phyloP scores from a whole-genome alignment of 768 basidiomycete genomes.

The Termitomyces sp. region DNA sequence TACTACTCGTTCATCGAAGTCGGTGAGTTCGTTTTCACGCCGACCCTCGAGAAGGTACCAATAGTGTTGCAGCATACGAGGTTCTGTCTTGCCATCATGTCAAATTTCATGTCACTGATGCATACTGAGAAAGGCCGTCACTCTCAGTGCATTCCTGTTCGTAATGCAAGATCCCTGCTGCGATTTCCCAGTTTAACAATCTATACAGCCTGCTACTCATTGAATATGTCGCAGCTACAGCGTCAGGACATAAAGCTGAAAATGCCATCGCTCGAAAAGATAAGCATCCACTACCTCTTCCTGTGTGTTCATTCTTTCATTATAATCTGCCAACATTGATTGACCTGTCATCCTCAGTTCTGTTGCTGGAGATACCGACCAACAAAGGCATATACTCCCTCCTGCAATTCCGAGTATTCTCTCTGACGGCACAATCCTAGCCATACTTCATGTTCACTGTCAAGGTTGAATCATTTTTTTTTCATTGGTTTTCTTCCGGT shows the following conservation, averaged over 20 bases:
- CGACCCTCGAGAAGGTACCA: neutral
- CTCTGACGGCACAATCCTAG: conserved; percentile 28
- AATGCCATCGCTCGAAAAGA: conserved; percentile 77
- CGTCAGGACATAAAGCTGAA: conserved; percentile 56
- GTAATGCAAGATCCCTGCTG: conserved; percentile 21
- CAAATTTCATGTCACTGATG: neutral
- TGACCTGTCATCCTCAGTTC: conserved; percentile 42
- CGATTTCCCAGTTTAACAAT: neutral
- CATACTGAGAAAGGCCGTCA: conserved; percentile 56
- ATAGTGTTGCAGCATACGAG: conserved; percentile 55
- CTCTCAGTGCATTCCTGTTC: conserved; percentile 83
- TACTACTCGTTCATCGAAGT: conserved; percentile 46
- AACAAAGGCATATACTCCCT: conserved; percentile 54
- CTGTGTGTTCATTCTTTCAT: conserved; percentile 30
- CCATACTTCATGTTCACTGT: conserved; percentile 88
- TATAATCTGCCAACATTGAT: neutral
- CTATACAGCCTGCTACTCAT: conserved; percentile 68
- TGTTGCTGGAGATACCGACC: conserved; percentile 82
- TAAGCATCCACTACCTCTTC: conserved; percentile 68
- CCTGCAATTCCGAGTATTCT: neutral
- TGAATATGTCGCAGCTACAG: conserved; percentile 78
- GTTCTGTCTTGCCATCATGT: conserved; percentile 28
- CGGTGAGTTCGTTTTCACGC: conserved; percentile 23
- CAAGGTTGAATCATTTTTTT: conserved; percentile 45
- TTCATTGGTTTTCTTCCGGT: conserved; percentile 6